Evolutionary conservation across 2,329 filamentous ascomycete species (phyloP), one percentile per base, ranked within the genome.

Genomic region (Xylariaceae sp.): DNA sequence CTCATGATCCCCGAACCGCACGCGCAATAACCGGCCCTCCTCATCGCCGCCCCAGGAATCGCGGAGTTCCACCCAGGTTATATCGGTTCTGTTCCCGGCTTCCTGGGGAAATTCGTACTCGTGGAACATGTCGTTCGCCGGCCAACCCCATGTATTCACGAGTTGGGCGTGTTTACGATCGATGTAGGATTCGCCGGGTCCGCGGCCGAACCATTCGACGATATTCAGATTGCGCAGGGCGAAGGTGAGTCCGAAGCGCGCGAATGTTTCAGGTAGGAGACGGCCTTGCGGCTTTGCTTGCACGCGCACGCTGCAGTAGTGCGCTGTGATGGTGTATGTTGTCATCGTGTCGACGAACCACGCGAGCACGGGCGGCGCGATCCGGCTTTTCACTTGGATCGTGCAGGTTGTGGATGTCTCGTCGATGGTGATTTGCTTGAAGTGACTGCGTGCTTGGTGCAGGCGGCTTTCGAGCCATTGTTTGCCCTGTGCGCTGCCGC

Each of bases 31-130:
- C 0, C 72, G 66, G 0, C 69, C 66, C 1, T 70, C 61, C 47
- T 64, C 68, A 4, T 67, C 68, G 17, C 65, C 71, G 17, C 67
- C 68, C 62, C 68, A 72, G 5, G 68, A 68, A 17, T 71, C 65
- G 4, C 69, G 66, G 56, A 83, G 75, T 69, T 78, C 76, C 2
- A 88, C 77, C 81, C 83, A 88, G 1, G 82, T 76, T 1, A 82
- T 81, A 65, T 88, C 86, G 0, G 82, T 85, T 15, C 84, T 77
- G 69, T 89, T 89, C 0, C 84, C 83, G 37, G 77, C 79, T 60
- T 90, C 87, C 70, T 90, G 87, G 0, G 87, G 87, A 57, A 83
- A 85, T 64, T 90, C 87, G 67, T 88, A 89, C 49, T 82, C 77
- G 1, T 81, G 76, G 69, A 80, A 83, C 0, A 89, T 74, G 1